Evolutionary conservation across 2,329 filamentous ascomycete species (phyloP).

Genomic region (Fusarium penzigii): DNA sequence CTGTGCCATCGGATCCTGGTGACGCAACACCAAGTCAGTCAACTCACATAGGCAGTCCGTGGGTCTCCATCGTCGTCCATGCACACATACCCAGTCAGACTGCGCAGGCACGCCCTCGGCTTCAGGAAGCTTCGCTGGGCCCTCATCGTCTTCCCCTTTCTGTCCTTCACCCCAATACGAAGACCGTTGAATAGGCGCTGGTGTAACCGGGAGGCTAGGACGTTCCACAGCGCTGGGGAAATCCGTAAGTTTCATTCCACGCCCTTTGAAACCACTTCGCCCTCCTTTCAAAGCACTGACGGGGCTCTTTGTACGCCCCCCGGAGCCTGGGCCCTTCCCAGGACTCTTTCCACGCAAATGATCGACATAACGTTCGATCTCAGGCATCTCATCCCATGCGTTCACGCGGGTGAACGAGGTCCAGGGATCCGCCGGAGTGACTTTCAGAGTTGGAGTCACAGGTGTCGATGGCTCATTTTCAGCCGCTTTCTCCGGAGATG

Average conservation of each 20-base stretch:
- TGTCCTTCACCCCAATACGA: slow-evolving; percentile 61
- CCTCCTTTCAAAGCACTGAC: slow-evolving; percentile 13
- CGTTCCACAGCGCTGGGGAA: slow-evolving; percentile 82
- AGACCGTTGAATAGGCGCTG: slow-evolving; percentile 72
- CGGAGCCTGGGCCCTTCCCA: slow-evolving; percentile 33
- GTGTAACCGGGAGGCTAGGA: slow-evolving; percentile 87
- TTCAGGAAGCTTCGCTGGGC: slow-evolving; percentile 63
- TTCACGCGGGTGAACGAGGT: slow-evolving; percentile 74
- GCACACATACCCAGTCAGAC: slow-evolving; percentile 89
- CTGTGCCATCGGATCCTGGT: slow-evolving; percentile 69
- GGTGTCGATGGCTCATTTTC: slow-evolving; percentile 48
- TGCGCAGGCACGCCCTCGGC: slow-evolving; percentile 85
- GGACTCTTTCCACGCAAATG: slow-evolving; percentile 64
- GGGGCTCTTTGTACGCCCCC: slow-evolving; percentile 21
- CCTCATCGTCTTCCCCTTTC: slow-evolving; percentile 48
- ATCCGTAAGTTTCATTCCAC: slow-evolving; percentile 73
- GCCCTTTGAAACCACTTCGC: slow-evolving; percentile 9
- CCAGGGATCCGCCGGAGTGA: slow-evolving; percentile 64
- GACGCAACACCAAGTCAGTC: slow-evolving; percentile 51
- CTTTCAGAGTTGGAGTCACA: slow-evolving; percentile 48
- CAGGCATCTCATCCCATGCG: slow-evolving; percentile 89
- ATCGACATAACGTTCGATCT: slow-evolving; percentile 86
- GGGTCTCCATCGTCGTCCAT: slow-evolving; percentile 50
- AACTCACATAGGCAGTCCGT: slow-evolving; percentile 57
- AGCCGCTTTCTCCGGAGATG: slow-evolving; percentile 25